Base-by-base conservation (phyloP, 176 grass and related monocot species). In the Elaeis guineensis region DNA sequence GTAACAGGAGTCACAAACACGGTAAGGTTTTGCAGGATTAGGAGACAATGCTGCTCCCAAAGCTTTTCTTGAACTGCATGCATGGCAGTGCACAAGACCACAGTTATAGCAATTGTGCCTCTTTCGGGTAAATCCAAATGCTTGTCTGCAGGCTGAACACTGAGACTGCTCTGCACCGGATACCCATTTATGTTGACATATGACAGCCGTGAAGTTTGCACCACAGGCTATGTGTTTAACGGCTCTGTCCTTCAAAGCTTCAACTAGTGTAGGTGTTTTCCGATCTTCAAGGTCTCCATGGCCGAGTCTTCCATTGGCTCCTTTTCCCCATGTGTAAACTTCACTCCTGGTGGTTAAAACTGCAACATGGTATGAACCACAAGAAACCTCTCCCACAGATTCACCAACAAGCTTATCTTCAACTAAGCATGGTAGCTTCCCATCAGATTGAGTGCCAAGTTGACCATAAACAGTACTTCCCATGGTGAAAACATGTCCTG, bases 291-390 rank as follows among this genome's bases (percentile, higher is more conserved):
- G 20, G 66, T 98, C 87, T 66, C 93, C 93, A 58, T 98, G 93
- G 52, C 93, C 93, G 74, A 98, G 61, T 80, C 87, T 87, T 53
- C 92, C 92, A 76, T 91, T 97, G 57, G 83, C 78, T 26, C 92
- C 92, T 82, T 89, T 97, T n/a, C 93, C 93, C 93, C 93, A 98
- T 69, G 93, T 98, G 68, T 89, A 98, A 71, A 98, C 76, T 58
- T 98, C 93, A 66, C 81, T 79, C 66, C 69, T 85, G 62, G 20
- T 75, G 61, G 93, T 98, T 64, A 98, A 83, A 57, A 92, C 84
- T 50, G 84, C 87, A 72, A 89, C 81, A 80, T 98, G 93, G 81
- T 89, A 98, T 77, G 87, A 98, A 89, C 93, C 93, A 75, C 84
- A 98, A 6, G 79, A 75, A 85, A 98, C 76, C 62, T 92, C 84